Percentiles rank a stretch among this genome's conserved stretches.
These are phyloP conservation scores for Artomyces pyxidatus DNA, from an alignment of 768 basidiomycete species.

Conservation along the genomic window DNA sequence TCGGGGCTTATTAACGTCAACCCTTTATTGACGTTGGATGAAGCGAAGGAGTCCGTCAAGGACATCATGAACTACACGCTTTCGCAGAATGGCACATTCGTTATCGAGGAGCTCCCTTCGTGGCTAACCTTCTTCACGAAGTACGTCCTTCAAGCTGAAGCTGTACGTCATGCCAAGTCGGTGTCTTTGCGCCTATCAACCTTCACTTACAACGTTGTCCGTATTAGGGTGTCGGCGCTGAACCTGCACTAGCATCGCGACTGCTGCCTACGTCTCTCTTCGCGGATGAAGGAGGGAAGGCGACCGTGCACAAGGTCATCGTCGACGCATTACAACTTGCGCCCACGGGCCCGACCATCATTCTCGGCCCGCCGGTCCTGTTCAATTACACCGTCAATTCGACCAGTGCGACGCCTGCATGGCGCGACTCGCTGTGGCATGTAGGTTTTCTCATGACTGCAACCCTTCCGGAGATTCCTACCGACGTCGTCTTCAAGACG, in stretches of 20 bases:
- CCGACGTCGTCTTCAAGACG: constrained; percentile 3
- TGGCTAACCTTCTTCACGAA: constrained; percentile 27
- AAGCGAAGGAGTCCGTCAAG: constrained; percentile 33
- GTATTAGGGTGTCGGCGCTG: constrained; percentile 18
- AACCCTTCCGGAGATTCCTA: background rate
- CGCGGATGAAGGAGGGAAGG: constrained; percentile 17
- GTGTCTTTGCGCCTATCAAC: background rate
- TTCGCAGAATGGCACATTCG: constrained; percentile 22
- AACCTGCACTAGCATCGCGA: constrained; percentile 21
- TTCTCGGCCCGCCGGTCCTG: constrained; percentile 18
- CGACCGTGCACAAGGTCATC: constrained; percentile 15
- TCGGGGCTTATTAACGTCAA: constrained; percentile 31
- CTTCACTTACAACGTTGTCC: background rate
- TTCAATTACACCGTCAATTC: constrained; percentile 11
- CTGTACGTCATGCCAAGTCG: constrained; percentile 15
- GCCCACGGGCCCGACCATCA: constrained; percentile 20
- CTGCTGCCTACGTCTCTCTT: constrained; percentile 22
- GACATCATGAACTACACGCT: constrained; percentile 21
- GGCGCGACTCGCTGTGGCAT: constrained; percentile 23
- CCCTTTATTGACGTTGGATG: constrained; percentile 29
- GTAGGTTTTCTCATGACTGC: constrained; percentile 2
- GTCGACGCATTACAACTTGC: constrained; percentile 16
- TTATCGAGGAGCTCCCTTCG: constrained; percentile 25
- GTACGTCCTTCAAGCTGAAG: constrained; percentile 23
- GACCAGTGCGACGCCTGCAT: constrained; percentile 23